Percentiles rank a stretch among this genome's conserved stretches.
Conservation (phyloP, 164 flowering plant species). For the Piper betle region DNA sequence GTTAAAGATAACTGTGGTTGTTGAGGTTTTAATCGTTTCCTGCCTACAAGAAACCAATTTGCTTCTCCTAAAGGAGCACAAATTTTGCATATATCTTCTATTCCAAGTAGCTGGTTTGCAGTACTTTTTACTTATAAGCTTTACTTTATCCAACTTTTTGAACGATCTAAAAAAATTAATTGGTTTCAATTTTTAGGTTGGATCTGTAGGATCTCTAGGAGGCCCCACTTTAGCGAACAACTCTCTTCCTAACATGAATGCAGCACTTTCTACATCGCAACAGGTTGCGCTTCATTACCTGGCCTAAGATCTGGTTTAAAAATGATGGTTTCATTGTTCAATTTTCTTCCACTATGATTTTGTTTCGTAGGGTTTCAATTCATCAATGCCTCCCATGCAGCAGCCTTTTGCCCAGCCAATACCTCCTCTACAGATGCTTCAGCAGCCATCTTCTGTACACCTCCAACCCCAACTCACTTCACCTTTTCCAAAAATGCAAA, state of each 20-base stretch:
- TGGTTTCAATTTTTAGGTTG: conserved; percentile 20
- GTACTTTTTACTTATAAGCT: background rate
- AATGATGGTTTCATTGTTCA: background rate
- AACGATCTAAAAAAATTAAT: background rate
- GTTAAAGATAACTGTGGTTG: background rate
- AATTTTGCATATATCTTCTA: background rate
- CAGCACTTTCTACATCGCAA: conserved; percentile 30
- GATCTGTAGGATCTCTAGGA: conserved; percentile 23
- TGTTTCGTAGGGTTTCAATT: conserved; percentile 27
- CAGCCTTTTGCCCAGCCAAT: conserved; percentile 36
- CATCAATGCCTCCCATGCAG: conserved; percentile 30
- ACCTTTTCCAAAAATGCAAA: conserved; percentile 30
- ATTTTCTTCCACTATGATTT: background rate
- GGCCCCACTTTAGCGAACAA: conserved; percentile 31
- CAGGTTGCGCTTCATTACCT: conserved; percentile 23
- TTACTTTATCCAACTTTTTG: background rate
- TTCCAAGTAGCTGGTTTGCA: background rate
- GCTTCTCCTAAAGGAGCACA: background rate
- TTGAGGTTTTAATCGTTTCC: background rate
- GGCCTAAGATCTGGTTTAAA: background rate
- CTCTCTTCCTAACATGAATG: conserved; percentile 21
- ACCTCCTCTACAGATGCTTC: conserved; percentile 64
- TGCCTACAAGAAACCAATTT: background rate
- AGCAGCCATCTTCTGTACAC: conserved; percentile 44
- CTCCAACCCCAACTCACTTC: conserved; percentile 29